These are phyloP conservation scores for Arxiozyma slooffiae DNA, from an alignment of 1,139 yeast species.

Conservation along the genomic window DNA sequence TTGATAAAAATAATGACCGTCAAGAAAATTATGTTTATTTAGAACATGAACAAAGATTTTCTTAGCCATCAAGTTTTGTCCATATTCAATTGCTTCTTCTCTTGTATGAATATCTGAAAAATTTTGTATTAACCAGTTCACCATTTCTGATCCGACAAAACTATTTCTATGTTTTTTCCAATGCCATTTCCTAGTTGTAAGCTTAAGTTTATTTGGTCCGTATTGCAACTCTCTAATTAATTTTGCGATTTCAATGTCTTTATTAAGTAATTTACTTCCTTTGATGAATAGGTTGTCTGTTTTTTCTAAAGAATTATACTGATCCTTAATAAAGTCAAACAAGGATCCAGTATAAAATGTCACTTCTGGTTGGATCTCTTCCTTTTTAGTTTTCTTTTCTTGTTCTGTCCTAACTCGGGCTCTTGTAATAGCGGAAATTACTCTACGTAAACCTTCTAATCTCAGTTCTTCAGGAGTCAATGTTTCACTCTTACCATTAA, in stretches of 20 bases:
- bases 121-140: conserved; percentile 70
- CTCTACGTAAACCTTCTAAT: conserved; percentile 71
- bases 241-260: conserved; percentile 36
- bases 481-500: conserved; percentile 44
- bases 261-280: conserved; percentile 33
- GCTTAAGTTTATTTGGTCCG: conserved; percentile 44
- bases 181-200: conserved; percentile 87
- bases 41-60: conserved; percentile 76
- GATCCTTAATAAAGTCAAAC: conserved; percentile 54
- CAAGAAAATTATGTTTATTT: conserved; percentile 69
- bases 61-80: conserved; percentile 62
- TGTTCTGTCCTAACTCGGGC: conserved; percentile 42
- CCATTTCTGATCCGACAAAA: conserved; percentile 78
- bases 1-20: conserved; percentile 87
- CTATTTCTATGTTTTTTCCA: conserved; percentile 74
- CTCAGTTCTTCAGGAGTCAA: conserved; percentile 73
- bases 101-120: conserved; percentile 70
- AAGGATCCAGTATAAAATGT: conserved; percentile 82
- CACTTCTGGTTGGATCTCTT: conserved; percentile 60
- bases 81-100: conserved; percentile 75
- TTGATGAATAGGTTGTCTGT: conserved; percentile 31
- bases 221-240: conserved; percentile 58
- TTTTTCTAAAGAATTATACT: conserved; percentile 18
- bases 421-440: conserved; percentile 58
- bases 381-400: conserved; percentile 37